Base-by-base conservation (phyloP, 495 filamentous ascomycete genomes). In the Penicillium dipodomyicola region DNA sequence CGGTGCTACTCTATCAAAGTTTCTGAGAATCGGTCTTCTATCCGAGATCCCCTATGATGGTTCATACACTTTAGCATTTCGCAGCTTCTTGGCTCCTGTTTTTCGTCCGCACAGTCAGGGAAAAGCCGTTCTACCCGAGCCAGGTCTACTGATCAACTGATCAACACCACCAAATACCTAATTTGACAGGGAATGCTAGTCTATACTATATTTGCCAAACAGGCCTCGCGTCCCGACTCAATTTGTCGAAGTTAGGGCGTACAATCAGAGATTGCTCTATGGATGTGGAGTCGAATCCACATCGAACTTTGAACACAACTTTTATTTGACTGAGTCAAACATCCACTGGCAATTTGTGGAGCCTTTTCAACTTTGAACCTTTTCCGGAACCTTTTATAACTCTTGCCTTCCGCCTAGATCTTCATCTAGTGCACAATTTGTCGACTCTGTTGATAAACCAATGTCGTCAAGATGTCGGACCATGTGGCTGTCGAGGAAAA, bases 91-190 rank as follows among this genome's bases (percentile, higher is more conserved):
- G 45, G 59, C 59, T 57, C 35, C 15, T 55, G 40, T 33, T 44
- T 60, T 40, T 51, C 43, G 49, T 41, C 43, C 39, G 59, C 56
- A 58, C 35, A 14, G 52, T 60, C 52, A 48, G 27, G 48, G 25
- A 42, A 51, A 27, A 64, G 61, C 66, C 66, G 66, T 68, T 51
- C 54, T 68, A 68, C 43, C 66, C 66, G 66, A 62, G 44, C 17
- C 6, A 56, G 44, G 9, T 23, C 41, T 52, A 20, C 6, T 25
- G 65, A 66, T 68, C 65, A 68, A 20, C 6, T 25, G 65, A 66
- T 68, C 65, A 68, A 52, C 65, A 60, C 15, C 23, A 14, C 15
- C 5, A 20, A 50, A 17, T 65, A 42, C 65, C 60, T 15, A 17
- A 61, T 65, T 57, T 15, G 58, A 60, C n/a, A 33, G 47, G 19